These are phyloP conservation scores for Oryza rufipogon DNA, from an alignment of 176 grass and related monocot genomes.

Conservation along the genomic window DNA sequence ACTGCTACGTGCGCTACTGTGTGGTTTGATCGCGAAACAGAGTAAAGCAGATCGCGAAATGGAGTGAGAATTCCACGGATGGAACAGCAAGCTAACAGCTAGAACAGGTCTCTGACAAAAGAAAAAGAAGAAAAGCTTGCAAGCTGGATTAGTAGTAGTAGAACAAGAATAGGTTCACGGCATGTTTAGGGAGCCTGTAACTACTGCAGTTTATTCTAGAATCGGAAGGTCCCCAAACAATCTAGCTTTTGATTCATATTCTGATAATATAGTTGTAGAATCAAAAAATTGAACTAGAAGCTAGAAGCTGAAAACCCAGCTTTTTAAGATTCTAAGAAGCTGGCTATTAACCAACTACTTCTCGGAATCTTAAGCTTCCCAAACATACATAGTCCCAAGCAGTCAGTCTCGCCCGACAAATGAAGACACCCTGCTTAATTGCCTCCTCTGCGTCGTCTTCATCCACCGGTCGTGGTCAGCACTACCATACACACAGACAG, in stretches of 20 bases:
- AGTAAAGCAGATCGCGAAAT: not conserved
- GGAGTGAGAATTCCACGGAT: not conserved
- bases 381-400: not conserved
- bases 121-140: not conserved
- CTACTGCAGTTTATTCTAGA: too few relatives aligned
- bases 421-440: slow-evolving; percentile 3
- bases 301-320: too few relatives aligned
- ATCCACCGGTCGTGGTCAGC: not conserved
- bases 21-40: not conserved
- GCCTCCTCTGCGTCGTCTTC: not conserved
- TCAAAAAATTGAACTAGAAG: too few relatives aligned
- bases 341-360: too few relatives aligned
- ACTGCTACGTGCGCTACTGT: not conserved
- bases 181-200: too few relatives aligned
- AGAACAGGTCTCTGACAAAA: not conserved
- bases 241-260: too few relatives aligned
- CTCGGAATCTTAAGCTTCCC: rapidly evolving
- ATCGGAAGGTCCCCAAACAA: too few relatives aligned
- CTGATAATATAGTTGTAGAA: too few relatives aligned
- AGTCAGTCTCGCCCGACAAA: not conserved
- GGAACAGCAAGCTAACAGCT: not conserved
- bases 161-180: not conserved
- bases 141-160: too few relatives aligned
- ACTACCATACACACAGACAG: not conserved
- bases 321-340: too few relatives aligned